A percentile compares a stretch with the other conserved stretches of the same genome.
Conservation (phyloP, 2,329 filamentous ascomycete species). For the Rhinocladiella similis region DNA sequence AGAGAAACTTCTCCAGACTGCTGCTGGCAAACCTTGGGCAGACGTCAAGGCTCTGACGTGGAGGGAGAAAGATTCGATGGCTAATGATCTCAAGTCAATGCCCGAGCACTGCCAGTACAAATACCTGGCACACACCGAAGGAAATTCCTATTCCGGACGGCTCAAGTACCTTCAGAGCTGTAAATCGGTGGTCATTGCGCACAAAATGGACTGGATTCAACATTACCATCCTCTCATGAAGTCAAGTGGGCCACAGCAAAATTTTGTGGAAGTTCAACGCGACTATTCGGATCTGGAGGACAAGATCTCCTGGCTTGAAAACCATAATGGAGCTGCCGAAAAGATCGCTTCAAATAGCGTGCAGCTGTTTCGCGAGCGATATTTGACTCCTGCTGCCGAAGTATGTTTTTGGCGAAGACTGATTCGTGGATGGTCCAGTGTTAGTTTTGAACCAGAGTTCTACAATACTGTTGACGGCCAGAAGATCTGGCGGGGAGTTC, state of each 20-base stretch:
- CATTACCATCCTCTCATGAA: slow-evolving; percentile 50
- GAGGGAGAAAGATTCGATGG: slow-evolving; percentile 40
- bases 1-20: slow-evolving; percentile 39
- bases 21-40: slow-evolving; percentile 46
- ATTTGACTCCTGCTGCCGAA: slow-evolving; percentile 56
- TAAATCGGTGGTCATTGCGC: slow-evolving; percentile 50
- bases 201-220: slow-evolving; percentile 50
- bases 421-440: slow-evolving; percentile 40
- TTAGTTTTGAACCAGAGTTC: slow-evolving; percentile 43
- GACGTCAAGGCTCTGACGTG: slow-evolving; percentile 46
- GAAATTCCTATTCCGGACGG: slow-evolving; percentile 54
- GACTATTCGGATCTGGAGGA: slow-evolving; percentile 58
- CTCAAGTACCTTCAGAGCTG: slow-evolving; percentile 57
- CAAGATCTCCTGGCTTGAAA: slow-evolving; percentile 45
- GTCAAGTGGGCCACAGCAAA: slow-evolving; percentile 48
- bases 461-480: slow-evolving; percentile 34
- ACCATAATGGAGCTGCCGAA: slow-evolving; percentile 46
- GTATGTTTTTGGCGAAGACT: slow-evolving; percentile 57
- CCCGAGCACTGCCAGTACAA: slow-evolving; percentile 57
- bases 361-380: slow-evolving; percentile 52
- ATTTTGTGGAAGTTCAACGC: slow-evolving; percentile 50
- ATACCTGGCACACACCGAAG: slow-evolving; percentile 56
- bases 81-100: slow-evolving; percentile 48
- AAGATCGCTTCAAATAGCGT: slow-evolving; percentile 52
- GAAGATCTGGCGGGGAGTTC: slow-evolving; percentile 35